A percentile compares a stretch with the other conserved stretches of the same genome.
phyloP scores from a whole-genome alignment of 1,284 basidiomycete genomes.

The Boletus hoseneyae region DNA sequence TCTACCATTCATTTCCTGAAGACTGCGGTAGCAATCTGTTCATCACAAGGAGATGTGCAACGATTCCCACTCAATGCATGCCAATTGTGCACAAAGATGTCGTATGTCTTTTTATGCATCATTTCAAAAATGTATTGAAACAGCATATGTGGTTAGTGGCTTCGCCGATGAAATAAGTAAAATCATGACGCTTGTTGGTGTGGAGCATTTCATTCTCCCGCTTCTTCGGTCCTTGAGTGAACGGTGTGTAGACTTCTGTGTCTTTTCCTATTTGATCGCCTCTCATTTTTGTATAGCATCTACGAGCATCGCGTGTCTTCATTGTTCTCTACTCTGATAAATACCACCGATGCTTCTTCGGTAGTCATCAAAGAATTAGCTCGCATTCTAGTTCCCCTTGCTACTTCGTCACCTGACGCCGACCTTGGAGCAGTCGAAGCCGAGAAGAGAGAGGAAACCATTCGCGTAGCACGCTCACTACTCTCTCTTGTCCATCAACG shows the following conservation, averaged over 20 bases:
- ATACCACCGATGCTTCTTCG: conserved; percentile 37
- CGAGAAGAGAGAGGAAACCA: conserved; percentile 15
- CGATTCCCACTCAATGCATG: conserved; percentile 15
- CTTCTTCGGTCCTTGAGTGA: conserved; percentile 44
- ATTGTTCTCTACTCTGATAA: conserved; percentile 46
- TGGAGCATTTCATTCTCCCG: conserved; percentile 58
- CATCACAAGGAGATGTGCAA: conserved; percentile 23
- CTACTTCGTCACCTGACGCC: conserved; percentile 10
- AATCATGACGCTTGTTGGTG: conserved; percentile 46
- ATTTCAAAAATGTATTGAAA: background rate
- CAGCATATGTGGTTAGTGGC: conserved; percentile 35
- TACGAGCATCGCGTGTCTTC: conserved; percentile 37
- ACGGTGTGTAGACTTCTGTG: conserved; percentile 36
- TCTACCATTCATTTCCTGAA: conserved; percentile 25
- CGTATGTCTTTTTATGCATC: conserved; percentile 20
- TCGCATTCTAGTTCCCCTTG: conserved; percentile 34
- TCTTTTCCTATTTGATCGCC: background rate
- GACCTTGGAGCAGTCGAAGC: conserved; percentile 7
- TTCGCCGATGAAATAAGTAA: conserved; percentile 46
- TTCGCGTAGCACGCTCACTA: conserved; percentile 28
- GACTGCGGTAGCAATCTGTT: conserved; percentile 28
- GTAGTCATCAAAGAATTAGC: conserved; percentile 38
- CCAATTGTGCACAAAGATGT: conserved; percentile 26
- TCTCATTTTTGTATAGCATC: conserved; percentile 36
- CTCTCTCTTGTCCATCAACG: conserved; percentile 51